Conservation (phyloP, 352 stramenopile species). For the Stramenopiles sp. region DNA sequence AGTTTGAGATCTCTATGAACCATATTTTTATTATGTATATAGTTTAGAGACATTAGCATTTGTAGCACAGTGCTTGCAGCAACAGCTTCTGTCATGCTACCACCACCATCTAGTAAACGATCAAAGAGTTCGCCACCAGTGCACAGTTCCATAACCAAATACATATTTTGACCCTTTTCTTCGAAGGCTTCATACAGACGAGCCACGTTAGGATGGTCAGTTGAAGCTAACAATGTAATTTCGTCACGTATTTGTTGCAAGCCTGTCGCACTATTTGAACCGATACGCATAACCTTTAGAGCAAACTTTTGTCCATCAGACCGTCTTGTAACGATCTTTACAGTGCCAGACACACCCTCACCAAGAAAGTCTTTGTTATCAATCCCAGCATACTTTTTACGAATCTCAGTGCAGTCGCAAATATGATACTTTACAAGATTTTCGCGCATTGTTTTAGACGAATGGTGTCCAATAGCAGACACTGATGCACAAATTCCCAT, state of each 20-base stretch:
- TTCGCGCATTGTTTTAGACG: too few species aligned
- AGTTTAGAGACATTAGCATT: conserved; percentile 34
- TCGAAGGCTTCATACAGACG: conserved; percentile 68
- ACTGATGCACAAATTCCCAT: too few species aligned
- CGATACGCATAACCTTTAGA: conserved; percentile 36
- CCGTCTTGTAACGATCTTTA: conserved; percentile 35
- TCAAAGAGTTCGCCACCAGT: conserved; percentile 50
- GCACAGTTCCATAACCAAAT: conserved; percentile 47
- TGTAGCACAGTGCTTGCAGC: conserved; percentile 24
- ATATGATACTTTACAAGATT: too few species aligned
- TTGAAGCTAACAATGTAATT: conserved; percentile 20
- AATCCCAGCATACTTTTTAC: too few species aligned
- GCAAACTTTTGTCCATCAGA: conserved; percentile 29
- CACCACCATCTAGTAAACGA: conserved; percentile 39
- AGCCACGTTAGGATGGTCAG: conserved; percentile 63
- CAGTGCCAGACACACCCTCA: conserved; percentile 19
- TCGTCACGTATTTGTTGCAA: conserved; percentile 15
- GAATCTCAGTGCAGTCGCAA: too few species aligned
- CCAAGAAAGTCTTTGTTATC: neutral
- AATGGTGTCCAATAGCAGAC: too few species aligned
- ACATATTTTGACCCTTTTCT: conserved; percentile 22
- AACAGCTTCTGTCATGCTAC: conserved; percentile 16
- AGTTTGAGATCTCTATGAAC: conserved; percentile 47
- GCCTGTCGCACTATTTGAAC: conserved; percentile 12
- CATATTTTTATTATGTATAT: conserved; percentile 35